Base-by-base conservation (phyloP, 2,329 filamentous ascomycete genomes). In the Trichoderma sp. region DNA sequence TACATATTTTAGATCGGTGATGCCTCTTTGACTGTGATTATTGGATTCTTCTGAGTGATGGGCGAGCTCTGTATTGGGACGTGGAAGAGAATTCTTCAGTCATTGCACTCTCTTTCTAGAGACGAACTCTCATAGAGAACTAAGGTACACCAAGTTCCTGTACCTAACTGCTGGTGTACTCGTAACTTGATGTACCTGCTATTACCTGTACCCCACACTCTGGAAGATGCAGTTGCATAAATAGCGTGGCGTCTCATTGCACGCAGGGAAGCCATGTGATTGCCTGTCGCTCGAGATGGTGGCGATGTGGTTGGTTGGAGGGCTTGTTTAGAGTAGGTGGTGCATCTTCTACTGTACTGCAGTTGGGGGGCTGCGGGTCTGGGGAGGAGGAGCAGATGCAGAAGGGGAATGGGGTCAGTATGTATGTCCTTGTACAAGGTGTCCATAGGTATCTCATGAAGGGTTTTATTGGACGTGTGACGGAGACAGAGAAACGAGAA, bases 231-330 rank as follows among this genome's bases (percentile, higher is more conserved):
- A 43, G 19, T 55, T 12, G 45, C 28, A 48, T 14, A 28, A 26
- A 39, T 52, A 52, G 15, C 30, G 57, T 60, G 28, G 57, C 57
- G 57, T 60, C 19, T 26, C 45, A 43, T 51, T 51, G 57, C 57
- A 60, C 57, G 57, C 57, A 60, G 57, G 17, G 39, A 10, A 51
- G 47, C 57, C 57, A 60, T 60, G 57, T 60, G 57, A 60, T 60
- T 48, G 24, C 34, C 12, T 39, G 10, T 3, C 34, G 34, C 34
- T 39, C 34, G 52, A 28, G 47, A 28, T 50, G 56, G 45, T 59
- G 44, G 56, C 19, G 56, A 47, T 48, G 56, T 57, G 41, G 54
- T 57, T 57, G 54, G 54, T 28, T 48, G 56, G 44, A 34, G 43
- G 7, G 41, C 14, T 30, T 28, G 21, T 26, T 45, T 45, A 24